Percentiles rank a stretch among this genome's conserved stretches.
Conservation (phyloP, 805 yeast genomes). For the Candida pseudofarinosa region DNA sequence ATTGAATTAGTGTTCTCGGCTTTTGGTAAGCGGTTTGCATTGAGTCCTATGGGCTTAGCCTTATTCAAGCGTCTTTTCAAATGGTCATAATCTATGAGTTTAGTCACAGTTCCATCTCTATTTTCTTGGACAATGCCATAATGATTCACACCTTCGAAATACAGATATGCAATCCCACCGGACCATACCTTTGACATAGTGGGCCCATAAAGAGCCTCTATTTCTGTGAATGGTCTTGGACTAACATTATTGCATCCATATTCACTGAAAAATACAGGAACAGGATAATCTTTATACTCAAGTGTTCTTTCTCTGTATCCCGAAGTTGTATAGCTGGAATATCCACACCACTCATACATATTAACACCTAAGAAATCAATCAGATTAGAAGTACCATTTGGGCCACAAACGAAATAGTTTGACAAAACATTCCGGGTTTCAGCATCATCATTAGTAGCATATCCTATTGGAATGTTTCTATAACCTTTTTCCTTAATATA, state of each 20-base stretch:
- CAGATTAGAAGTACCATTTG: constrained; percentile 8
- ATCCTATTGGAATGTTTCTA: constrained; percentile 39
- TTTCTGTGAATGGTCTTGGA: constrained; percentile 38
- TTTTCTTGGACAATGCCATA: constrained; percentile 33
- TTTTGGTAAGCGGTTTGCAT: constrained; percentile 1
- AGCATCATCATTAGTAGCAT: constrained; percentile 36
- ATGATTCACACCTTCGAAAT: constrained; percentile 30
- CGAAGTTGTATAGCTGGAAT: constrained; percentile 31
- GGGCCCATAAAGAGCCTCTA: constrained; percentile 30
- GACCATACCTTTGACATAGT: constrained; percentile 36
- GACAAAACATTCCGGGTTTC: constrained; percentile 23
- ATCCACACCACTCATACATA: constrained; percentile 43
- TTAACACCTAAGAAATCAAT: constrained; percentile 36
- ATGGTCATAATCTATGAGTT: constrained; percentile 27
- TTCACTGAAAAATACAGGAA: constrained; percentile 38
- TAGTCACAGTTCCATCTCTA: constrained; percentile 20
- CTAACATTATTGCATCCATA: constrained; percentile 34
- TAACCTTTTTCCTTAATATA: constrained; percentile 24
- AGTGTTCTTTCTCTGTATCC: constrained; percentile 34
- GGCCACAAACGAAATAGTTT: constrained; percentile 28
- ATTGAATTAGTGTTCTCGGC: background rate
- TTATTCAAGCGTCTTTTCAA: constrained; percentile 20
- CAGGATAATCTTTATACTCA: constrained; percentile 25
- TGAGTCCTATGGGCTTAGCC: constrained; percentile 17
- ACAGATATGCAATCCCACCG: constrained; percentile 37